Percentiles rank a stretch among this genome's conserved stretches.
Conservation (phyloP, 2,329 filamentous ascomycete genomes). For the Pseudopithomyces maydicus region DNA sequence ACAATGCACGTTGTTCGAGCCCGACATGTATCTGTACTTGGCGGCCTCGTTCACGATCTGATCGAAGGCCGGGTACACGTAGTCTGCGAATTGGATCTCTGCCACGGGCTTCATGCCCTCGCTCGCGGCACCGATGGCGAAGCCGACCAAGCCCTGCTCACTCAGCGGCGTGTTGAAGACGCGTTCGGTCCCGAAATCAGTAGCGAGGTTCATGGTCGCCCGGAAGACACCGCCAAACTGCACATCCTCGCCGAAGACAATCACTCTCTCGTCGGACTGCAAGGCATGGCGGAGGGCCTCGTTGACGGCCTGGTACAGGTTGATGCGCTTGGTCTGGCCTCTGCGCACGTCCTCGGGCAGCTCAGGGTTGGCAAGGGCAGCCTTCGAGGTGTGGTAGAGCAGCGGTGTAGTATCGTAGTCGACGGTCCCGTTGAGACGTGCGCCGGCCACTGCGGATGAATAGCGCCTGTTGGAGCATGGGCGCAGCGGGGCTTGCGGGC, state of each 20-base stretch:
- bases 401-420: slow-evolving; percentile 85
- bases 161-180: slow-evolving; percentile 97
- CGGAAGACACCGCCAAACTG: slow-evolving; percentile 97
- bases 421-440: slow-evolving; percentile 79
- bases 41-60: slow-evolving; percentile 93
- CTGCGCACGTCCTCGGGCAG: slow-evolving; percentile 69
- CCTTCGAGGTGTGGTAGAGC: slow-evolving; percentile 77
- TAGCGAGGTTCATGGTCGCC: slow-evolving; percentile 87
- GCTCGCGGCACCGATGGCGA: slow-evolving; percentile 86
- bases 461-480: slow-evolving; percentile 44
- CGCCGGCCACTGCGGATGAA: slow-evolving; percentile 55
- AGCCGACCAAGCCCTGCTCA: slow-evolving; percentile 93
- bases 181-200: slow-evolving; percentile 82
- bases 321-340: slow-evolving; percentile 80
- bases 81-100: slow-evolving; percentile 96
- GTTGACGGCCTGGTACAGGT: slow-evolving; percentile 93
- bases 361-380: slow-evolving; percentile 72
- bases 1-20: slow-evolving; percentile 56
- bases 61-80: slow-evolving; percentile 90
- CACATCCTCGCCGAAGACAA: slow-evolving; percentile 96
- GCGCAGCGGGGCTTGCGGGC: slow-evolving; percentile 31
- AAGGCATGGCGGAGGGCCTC: slow-evolving; percentile 84
- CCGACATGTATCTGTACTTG: slow-evolving; percentile 81
- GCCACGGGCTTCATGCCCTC: slow-evolving; percentile 92
- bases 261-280: slow-evolving; percentile 79